Evolutionary conservation across 169 alveolate genomes (phyloP), one percentile per base, ranked within the genome.

Genomic region (Eimeria tenella): DNA sequence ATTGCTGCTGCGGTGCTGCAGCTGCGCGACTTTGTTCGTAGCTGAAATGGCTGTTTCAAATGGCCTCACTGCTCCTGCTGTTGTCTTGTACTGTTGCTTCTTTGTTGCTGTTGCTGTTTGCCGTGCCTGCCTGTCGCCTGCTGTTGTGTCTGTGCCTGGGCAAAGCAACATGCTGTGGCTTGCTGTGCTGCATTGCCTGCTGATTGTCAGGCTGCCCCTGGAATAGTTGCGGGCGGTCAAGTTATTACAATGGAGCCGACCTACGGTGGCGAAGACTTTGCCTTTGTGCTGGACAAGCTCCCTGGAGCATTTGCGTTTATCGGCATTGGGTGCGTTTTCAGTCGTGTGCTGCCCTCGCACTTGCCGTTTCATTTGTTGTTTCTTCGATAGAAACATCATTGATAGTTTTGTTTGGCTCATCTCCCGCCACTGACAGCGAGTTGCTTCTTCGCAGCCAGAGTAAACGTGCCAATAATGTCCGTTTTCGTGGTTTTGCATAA

Each of bases 251-350:
- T 63, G 84, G 88, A 49, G 53, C 93, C 93, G 79, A 73, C 87
- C 13, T 21, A 50, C 49, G 95, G 94, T 42, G 93, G 93, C 5
- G 95, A 93, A 73, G 95, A 93, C 62, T 93, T 93, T 71, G 86
- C 95, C 2, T 93, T 93, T 63, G 82, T 84, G 49, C 74, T 75
- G 73, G 87, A 93, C 25, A 42, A 19, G 74, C 81, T 93, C 3
- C 95, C 95, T 8, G 90, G 94, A 21, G 86, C 71, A 8, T 77
- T 86, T 77, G 94, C 86, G 15, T 49, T 86, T 49, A 55, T 93
- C 21, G 95, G 95, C 21, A 58, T 79, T 58, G 95, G 95, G 93
- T 93, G 52, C 5, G 93, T 11, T 55, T 15, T 19, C 77, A 13
- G 3, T 68, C 68, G 68, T 58, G 68, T 58, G 19, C 19, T 58